phyloP scores from a whole-genome alignment of 2,329 filamentous ascomycete species.

The Penicillium digitatum region DNA sequence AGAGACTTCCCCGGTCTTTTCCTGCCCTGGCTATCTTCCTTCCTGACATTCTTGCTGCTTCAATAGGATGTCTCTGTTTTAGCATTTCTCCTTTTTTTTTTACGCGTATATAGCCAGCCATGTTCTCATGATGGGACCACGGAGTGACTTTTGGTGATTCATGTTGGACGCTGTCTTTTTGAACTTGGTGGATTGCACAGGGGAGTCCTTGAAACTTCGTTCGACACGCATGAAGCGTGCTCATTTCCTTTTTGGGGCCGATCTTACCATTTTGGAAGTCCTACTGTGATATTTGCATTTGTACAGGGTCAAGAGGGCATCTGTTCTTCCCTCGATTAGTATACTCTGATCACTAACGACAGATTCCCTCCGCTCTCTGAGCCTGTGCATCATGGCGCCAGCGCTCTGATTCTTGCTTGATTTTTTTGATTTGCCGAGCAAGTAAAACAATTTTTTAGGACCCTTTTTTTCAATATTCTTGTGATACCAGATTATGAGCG shows the following conservation, averaged over 20 bases:
- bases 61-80: constrained; percentile 1
- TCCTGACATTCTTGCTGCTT: not conserved
- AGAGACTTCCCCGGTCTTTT: not conserved
- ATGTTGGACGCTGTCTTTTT: not conserved
- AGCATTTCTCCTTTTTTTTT: not conserved
- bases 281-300: constrained; percentile 9
- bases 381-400: constrained; percentile 28
- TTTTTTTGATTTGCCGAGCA: constrained; percentile 5
- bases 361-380: constrained; percentile 20
- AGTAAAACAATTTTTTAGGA: constrained; percentile 3
- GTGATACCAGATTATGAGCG: constrained; percentile 36
- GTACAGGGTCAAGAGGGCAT: constrained; percentile 1
- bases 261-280: not conserved
- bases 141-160: constrained; percentile 5
- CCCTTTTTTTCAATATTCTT: constrained; percentile 11
- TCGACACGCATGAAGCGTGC: not conserved
- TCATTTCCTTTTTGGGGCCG: not conserved
- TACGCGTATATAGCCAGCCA: not conserved
- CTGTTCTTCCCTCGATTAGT: constrained; percentile 12
- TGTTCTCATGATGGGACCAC: constrained; percentile 4
- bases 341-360: constrained; percentile 5
- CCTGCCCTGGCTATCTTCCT: not conserved
- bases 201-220: not conserved
- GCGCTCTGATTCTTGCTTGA: constrained; percentile 18
- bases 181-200: constrained; percentile 6